Percentiles rank a stretch among this genome's conserved stretches.
phyloP scores from a whole-genome alignment of 2,329 filamentous ascomycete species.

The Botrytis pseudocinerea region DNA sequence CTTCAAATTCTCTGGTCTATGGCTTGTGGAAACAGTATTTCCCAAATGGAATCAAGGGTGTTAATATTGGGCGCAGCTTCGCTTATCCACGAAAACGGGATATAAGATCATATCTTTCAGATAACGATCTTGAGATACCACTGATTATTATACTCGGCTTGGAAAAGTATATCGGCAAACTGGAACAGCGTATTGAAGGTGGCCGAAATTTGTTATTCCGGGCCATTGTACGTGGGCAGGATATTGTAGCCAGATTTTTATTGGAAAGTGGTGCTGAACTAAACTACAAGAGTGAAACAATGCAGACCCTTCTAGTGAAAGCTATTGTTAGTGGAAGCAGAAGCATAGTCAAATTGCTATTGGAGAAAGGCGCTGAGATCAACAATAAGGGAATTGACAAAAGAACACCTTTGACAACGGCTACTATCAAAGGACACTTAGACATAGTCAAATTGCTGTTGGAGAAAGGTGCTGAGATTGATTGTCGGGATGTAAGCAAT shows the following conservation, averaged over 20 bases:
- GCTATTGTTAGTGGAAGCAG: neutral
- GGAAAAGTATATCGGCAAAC: too few relatives aligned
- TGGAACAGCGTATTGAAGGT: too few relatives aligned
- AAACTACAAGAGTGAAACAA: too few relatives aligned
- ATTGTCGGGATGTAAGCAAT: neutral
- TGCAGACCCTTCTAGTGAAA: too few relatives aligned
- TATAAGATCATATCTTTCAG: constrained; percentile 15
- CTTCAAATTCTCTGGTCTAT: constrained; percentile 17
- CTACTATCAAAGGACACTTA: neutral
- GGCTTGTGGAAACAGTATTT: constrained; percentile 24
- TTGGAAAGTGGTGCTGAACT: too few relatives aligned
- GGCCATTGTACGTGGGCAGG: too few relatives aligned
- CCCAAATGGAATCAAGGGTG: constrained; percentile 11
- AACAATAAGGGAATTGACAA: neutral
- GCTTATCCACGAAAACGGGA: constrained; percentile 22
- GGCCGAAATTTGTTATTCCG: too few relatives aligned
- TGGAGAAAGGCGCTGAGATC: neutral
- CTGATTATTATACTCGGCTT: neutral
- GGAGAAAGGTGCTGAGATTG: neutral
- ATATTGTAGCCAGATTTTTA: too few relatives aligned
- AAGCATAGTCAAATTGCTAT: constrained; percentile 24
- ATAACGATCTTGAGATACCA: constrained; percentile 24
- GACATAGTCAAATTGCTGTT: constrained; percentile 23
- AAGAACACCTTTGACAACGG: neutral
- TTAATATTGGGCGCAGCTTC: constrained; percentile 22